Base-by-base conservation (phyloP, 805 yeast genomes). In the Millerago galiae region DNA sequence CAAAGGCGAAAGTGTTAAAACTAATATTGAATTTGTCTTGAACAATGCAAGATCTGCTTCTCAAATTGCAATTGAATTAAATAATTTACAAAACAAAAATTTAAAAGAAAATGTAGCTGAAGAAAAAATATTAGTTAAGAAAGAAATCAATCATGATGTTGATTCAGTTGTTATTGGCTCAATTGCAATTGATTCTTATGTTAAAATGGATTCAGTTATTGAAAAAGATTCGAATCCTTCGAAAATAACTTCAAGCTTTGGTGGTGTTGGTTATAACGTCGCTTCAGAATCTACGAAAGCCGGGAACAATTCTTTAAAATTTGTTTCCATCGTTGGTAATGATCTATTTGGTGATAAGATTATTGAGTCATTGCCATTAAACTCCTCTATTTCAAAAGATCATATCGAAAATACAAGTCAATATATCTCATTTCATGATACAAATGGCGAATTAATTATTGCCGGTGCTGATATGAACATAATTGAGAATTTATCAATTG, bases 401-500 rank as follows among this genome's bases (percentile, higher is more conserved):
- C 21, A 44, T 4, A 33, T 21, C 1, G 25, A 34, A 12, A 53
- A 58, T 9, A 82, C 95, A 0, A 87, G 93, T 0, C 85, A 83
- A 52, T 89, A 89, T 54, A 71, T 77, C 6, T 81, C 95, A 1
- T 70, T 79, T 44, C 90, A 87, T 52, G 75, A 74, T 43, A 48
- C 52, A 0, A 55, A 62, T 7, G 96, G 96, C 1, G 80, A 72
- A 3, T 66, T 89, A 37, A 57, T 83, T 3, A 66, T 85, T 14
- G 95, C 95, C 0, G 77, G 87, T 54, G 91, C 95, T 4, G 95
- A 86, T 55, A 88, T 89, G 95, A 67, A 68, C n/a, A 75, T 82
- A 9, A 65, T 81, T 17, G 84, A 83, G 49, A 62, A 67, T 24
- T 45, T 76, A 35, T 66, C 77, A 12, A 39, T 61, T 0, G 59